Base-by-base conservation (phyloP, 179 eudicot genomes). In the Actinidia chinensis region DNA sequence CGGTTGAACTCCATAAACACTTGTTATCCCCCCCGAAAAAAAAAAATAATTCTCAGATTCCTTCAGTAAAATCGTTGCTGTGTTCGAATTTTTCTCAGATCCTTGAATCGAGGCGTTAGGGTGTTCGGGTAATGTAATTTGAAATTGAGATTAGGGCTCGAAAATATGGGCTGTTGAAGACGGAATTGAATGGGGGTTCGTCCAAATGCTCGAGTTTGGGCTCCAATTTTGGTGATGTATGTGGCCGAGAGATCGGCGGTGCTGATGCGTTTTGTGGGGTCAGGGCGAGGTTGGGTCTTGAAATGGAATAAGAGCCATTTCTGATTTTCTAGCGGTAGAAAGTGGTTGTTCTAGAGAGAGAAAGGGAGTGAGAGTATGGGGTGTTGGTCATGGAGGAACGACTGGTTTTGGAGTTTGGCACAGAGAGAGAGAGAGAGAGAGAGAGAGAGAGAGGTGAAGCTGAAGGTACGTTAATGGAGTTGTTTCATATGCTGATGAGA, bases 251-350 rank as follows among this genome's bases (percentile, higher is more conserved):
- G n/a, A 68, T 78, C 10, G 61, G 70, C 2, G 71, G 79, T 10
- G 64, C 86, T 7, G 44, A 79, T 0, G 42, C 79, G 4, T n/a
- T 75, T 33, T 47, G 87, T 75, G 9, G 88, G 76, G 72, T 86
- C 85, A 28, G 92, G 91, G 43, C 69, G 81, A 88, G 51, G 88
- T 89, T 33, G 89, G 93, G 86, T 91, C 95, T 59, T 51, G 89
- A 78, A 83, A 84, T 44, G 90, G 88, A 44, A 88, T 71, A 2
- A 84, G 61, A 18, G 93, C 93, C 95, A 91, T 90, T 74, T 68
- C 71, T 56, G 12, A n/a, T 5, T 66, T 6, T 6, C 4, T 8
- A 54, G 65, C 33, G n/a, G 1, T 46, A 69, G 76, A 52, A 17
- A 51, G 65, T 0, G 25, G 43, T 55, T 36, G 33, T 13, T 64